These are phyloP conservation scores for Phycomyces blakesleeanus DNA, from an alignment of 192 early-diverging fungal genomes.

Conservation along the genomic window DNA sequence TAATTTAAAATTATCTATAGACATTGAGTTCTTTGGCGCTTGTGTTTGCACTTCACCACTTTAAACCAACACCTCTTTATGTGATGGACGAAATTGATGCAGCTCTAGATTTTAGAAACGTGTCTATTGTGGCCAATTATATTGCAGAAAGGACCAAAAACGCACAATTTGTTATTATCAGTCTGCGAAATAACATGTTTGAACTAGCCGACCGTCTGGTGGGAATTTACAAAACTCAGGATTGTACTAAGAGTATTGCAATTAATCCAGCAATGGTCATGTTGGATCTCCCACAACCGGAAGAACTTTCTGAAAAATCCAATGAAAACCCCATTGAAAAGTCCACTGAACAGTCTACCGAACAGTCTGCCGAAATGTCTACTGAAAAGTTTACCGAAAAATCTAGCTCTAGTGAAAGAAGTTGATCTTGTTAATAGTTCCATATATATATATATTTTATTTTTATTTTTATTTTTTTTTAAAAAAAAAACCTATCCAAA, in stretches of 20 bases:
- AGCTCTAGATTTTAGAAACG: constrained; percentile 97
- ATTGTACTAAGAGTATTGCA: constrained; percentile 79
- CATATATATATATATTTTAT: no score
- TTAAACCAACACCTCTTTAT: constrained; percentile 98
- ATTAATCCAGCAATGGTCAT: constrained; percentile 55
- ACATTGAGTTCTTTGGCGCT: constrained; percentile 97
- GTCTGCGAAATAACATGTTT: constrained; percentile 99
- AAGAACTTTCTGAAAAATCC: background rate
- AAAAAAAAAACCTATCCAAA: no score
- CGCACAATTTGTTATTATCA: constrained; percentile 99
- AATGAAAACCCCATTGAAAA: no score
- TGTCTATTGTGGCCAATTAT: constrained; percentile 98
- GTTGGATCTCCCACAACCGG: background rate
- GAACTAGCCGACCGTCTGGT: constrained; percentile 97
- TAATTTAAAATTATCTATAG: constrained; percentile 26
- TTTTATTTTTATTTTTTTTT: no score
- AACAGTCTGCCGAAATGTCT: no score
- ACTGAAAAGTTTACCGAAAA: no score
- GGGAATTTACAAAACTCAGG: constrained; percentile 96
- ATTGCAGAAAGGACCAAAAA: constrained; percentile 96
- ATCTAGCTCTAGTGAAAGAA: no score
- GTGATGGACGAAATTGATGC: constrained; percentile 99
- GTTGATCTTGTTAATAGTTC: no score
- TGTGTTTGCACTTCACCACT: constrained; percentile 98
- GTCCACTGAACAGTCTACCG: no score